Conservation (phyloP, 2,329 filamentous ascomycete species). For the Falciphora oryzae region DNA sequence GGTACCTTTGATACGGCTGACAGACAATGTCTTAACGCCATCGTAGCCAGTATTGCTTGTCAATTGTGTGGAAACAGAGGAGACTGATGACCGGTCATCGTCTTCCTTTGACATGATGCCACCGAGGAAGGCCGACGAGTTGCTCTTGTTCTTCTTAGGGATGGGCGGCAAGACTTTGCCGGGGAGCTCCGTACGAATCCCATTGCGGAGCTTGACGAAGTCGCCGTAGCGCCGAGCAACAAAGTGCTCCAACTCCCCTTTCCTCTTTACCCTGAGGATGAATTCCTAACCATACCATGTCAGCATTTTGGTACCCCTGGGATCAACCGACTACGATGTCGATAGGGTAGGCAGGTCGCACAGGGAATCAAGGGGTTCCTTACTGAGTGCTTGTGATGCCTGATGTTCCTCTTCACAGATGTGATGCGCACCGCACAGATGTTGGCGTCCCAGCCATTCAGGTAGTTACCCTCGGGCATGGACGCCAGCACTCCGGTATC, state of each 20-base stretch:
- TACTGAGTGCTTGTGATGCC: conserved; percentile 87
- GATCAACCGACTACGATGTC: background rate
- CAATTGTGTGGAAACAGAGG: conserved; percentile 68
- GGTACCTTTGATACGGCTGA: conserved; percentile 30
- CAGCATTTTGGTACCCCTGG: background rate
- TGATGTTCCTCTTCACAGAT: conserved; percentile 76
- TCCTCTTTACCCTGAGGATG: conserved; percentile 75
- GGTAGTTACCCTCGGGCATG: conserved; percentile 81
- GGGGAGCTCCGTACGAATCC: conserved; percentile 76
- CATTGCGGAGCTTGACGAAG: conserved; percentile 74
- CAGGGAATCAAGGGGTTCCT: conserved; percentile 26
- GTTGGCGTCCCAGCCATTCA: conserved; percentile 97
- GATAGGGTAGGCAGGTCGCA: background rate
- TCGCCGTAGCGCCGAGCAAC: conserved; percentile 84
- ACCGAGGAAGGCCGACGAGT: conserved; percentile 57
- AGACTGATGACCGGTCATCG: conserved; percentile 74
- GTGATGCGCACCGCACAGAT: conserved; percentile 81
- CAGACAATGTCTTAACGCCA: conserved; percentile 31
- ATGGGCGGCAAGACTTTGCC: conserved; percentile 83
- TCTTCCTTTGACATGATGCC: conserved; percentile 54
- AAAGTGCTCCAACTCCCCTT: conserved; percentile 69
- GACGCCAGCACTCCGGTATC: conserved; percentile 84
- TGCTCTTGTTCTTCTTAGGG: conserved; percentile 86
- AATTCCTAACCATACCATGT: conserved; percentile 62
- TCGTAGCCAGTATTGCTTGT: conserved; percentile 25